Evolutionary conservation across 1,284 basidiomycete genomes (phyloP).

Genomic region (Cutaneotrichosporon dermatis): DNA sequence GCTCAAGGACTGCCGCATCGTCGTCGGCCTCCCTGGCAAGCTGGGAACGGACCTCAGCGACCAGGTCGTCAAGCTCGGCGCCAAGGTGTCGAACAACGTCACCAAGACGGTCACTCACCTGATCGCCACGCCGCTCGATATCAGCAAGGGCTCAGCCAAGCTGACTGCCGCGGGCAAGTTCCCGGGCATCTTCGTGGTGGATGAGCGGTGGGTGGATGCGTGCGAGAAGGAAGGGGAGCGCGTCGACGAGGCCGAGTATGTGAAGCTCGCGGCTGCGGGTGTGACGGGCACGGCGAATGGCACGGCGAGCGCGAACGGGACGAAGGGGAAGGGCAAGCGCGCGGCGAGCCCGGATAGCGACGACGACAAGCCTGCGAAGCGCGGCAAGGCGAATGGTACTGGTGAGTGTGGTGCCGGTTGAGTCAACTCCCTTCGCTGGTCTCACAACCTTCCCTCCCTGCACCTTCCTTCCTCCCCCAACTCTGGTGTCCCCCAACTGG

Average conservation of each 20-base stretch:
- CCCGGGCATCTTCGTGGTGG: constrained; percentile 4
- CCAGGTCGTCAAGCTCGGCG: constrained; percentile 11
- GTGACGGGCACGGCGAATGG: background rate
- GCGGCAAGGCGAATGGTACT: constrained; percentile 2
- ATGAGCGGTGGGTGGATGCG: constrained; percentile 14
- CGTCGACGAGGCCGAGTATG: constrained; percentile 7
- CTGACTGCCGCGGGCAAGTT: background rate
- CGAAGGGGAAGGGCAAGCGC: background rate
- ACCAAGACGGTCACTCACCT: constrained; percentile 17
- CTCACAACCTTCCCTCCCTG: too few relatives aligned
- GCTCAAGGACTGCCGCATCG: constrained; percentile 11
- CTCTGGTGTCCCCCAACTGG: too few relatives aligned
- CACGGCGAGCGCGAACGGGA: too few relatives aligned
- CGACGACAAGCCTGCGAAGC: constrained; percentile 10
- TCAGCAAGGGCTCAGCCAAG: constrained; percentile 1
- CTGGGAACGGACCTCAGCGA: constrained; percentile 1
- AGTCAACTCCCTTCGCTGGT: background rate
- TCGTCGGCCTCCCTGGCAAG: constrained; percentile 6
- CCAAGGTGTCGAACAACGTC: constrained; percentile 2
- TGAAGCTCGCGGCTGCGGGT: background rate
- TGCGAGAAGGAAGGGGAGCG: constrained; percentile 5
- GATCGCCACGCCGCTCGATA: constrained; percentile 6
- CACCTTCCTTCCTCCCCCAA: too few relatives aligned
- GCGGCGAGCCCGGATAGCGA: background rate
- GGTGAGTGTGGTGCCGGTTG: constrained; percentile 1